phyloP scores from a whole-genome alignment of 257 asterid species.

The Primulina tabacum region DNA sequence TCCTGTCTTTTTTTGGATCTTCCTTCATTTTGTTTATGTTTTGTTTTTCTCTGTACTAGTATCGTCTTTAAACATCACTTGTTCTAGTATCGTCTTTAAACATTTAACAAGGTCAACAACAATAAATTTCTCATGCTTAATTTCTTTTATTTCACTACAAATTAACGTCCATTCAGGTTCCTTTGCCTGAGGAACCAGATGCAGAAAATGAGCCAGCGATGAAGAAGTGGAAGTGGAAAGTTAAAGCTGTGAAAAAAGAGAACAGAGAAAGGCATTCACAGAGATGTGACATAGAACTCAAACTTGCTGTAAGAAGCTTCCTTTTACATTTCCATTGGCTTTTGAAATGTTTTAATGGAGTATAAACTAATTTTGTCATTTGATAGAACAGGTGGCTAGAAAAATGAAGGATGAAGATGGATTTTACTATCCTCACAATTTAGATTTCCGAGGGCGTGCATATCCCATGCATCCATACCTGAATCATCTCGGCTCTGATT shows the following conservation, averaged over 20 bases:
- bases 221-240: constrained; percentile 90
- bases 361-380: constrained; percentile 22
- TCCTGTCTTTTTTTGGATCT: constrained; percentile 6
- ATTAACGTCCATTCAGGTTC: constrained; percentile 46
- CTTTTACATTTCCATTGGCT: constrained; percentile 13
- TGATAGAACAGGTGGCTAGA: constrained; percentile 80
- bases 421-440: constrained; percentile 90
- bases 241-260: constrained; percentile 57
- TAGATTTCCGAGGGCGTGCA: constrained; percentile 98
- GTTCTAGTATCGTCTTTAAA: not conserved
- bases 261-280: constrained; percentile 90
- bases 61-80: not conserved
- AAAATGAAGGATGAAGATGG: constrained; percentile 98
- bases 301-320: constrained; percentile 78
- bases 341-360: constrained; percentile 12
- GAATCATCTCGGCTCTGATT: constrained; percentile 96
- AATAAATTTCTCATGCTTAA: constrained; percentile 13
- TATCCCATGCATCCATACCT: constrained; percentile 99
- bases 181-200: constrained; percentile 81
- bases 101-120: not conserved
- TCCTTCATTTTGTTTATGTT: not conserved
- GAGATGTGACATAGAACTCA: constrained; percentile 92
- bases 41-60: not conserved
- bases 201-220: constrained; percentile 69
- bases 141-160: constrained; percentile 14